phyloP scores from a whole-genome alignment of 1,284 basidiomycete species.

The Rhodotorula mucilaginosa region DNA sequence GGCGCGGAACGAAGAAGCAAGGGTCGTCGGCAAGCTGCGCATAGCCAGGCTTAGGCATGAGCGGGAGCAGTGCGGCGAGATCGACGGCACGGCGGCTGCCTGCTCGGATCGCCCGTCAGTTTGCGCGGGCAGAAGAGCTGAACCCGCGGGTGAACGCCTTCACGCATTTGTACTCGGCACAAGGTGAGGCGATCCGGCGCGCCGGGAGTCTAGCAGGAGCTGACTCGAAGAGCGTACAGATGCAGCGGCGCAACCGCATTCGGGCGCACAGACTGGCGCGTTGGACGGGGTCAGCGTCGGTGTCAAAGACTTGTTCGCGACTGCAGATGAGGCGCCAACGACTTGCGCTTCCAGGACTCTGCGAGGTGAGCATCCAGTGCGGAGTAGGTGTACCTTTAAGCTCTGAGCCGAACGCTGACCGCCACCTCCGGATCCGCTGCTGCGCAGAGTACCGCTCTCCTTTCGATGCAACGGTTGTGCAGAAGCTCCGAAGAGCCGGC shows the following conservation, averaged over 20 bases:
- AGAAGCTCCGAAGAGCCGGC: conserved; percentile 62
- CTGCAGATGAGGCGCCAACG: conserved; percentile 57
- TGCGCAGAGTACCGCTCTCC: conserved; percentile 68
- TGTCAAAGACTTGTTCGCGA: conserved; percentile 85
- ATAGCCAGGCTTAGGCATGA: too few relatives aligned
- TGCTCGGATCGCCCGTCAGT: neutral
- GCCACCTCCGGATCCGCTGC: neutral
- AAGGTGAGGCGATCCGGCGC: conserved; percentile 10
- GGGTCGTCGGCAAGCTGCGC: too few relatives aligned
- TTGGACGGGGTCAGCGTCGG: conserved; percentile 55
- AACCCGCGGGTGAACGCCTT: conserved; percentile 27
- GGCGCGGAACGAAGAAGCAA: too few relatives aligned
- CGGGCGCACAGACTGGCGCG: neutral
- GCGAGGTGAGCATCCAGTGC: conserved; percentile 53
- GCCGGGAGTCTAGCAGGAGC: too few relatives aligned
- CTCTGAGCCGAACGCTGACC: neutral
- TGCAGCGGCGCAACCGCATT: neutral
- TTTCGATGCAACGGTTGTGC: conserved; percentile 82
- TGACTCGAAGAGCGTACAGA: neutral
- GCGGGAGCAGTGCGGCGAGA: too few relatives aligned
- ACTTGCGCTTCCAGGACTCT: conserved; percentile 78
- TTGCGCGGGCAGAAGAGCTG: conserved; percentile 12
- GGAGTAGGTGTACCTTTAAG: neutral
- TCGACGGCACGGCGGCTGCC: too few relatives aligned
- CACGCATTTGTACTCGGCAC: conserved; percentile 13